Conservation (phyloP, 805 yeast species). For the Candida quercuum region DNA sequence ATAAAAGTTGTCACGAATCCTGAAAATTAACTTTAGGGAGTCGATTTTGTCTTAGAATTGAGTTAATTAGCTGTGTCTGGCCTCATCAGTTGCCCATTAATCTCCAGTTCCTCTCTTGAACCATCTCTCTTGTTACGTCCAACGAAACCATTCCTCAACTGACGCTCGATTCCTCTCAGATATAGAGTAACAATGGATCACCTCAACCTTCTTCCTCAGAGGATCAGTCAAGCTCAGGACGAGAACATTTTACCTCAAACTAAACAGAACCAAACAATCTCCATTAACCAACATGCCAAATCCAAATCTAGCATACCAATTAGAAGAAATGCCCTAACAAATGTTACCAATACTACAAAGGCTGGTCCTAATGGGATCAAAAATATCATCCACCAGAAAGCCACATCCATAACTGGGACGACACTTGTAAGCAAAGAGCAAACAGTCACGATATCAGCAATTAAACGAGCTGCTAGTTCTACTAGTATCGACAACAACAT, state of each 20-base stretch:
- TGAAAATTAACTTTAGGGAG: too few relatives aligned
- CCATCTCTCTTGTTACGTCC: too few relatives aligned
- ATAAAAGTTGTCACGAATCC: too few relatives aligned
- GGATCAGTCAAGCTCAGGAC: slow-evolving; percentile 10
- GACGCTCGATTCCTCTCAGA: too few relatives aligned
- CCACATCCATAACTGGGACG: slow-evolving; percentile 1
- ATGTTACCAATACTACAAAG: slow-evolving; percentile 25
- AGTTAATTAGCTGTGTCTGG: too few relatives aligned
- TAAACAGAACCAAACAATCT: slow-evolving; percentile 4
- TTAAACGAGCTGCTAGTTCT: slow-evolving; percentile 33
- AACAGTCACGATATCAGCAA: slow-evolving; percentile 46
- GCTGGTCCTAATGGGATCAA: slow-evolving; percentile 5
- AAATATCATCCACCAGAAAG: neutral
- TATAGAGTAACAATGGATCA: slow-evolving; percentile 8
- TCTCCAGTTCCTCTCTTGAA: too few relatives aligned
- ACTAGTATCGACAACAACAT: slow-evolving; percentile 8
- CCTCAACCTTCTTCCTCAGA: slow-evolving; percentile 4
- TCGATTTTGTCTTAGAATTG: too few relatives aligned
- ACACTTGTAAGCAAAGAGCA: slow-evolving; percentile 14
- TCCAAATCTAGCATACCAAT: slow-evolving; percentile 22
- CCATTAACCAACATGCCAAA: too few relatives aligned
- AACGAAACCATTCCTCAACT: too few relatives aligned
- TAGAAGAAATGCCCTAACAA: slow-evolving; percentile 23
- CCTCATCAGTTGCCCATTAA: too few relatives aligned
- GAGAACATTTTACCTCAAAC: slow-evolving; percentile 16